phyloP scores from a whole-genome alignment of 2,329 filamentous ascomycete genomes.

The Simplicillium sp. region DNA sequence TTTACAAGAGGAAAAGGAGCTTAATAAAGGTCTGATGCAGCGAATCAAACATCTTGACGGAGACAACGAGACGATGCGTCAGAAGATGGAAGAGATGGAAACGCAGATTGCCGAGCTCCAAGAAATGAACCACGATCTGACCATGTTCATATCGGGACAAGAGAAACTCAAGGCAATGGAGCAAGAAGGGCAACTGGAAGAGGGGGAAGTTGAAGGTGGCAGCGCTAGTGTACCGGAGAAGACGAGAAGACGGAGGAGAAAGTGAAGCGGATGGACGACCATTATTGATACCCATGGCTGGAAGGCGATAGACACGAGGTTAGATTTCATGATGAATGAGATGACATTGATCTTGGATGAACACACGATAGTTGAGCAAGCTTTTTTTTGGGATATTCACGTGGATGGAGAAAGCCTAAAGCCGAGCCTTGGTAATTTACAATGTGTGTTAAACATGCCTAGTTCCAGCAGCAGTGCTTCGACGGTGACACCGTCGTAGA shows the following conservation, averaged over 20 bases:
- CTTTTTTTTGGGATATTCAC: no score
- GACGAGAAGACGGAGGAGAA: constrained; percentile 45
- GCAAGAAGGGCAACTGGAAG: constrained; percentile 45
- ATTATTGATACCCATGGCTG: not conserved
- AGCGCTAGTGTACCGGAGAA: constrained; percentile 57
- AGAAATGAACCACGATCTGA: constrained; percentile 80
- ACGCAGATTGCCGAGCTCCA: constrained; percentile 62
- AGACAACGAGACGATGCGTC: constrained; percentile 48
- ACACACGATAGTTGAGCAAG: no score
- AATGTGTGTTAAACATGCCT: no score
- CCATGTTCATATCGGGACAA: constrained; percentile 77
- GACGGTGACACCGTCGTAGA: no score
- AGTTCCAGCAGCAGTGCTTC: no score
- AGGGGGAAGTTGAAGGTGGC: constrained; percentile 67
- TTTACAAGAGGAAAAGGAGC: constrained; percentile 77
- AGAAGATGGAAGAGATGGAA: constrained; percentile 47
- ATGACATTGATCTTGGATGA: no score
- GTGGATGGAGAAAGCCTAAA: no score
- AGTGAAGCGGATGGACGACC: constrained; percentile 18
- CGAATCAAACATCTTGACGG: constrained; percentile 67
- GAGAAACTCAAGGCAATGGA: constrained; percentile 69
- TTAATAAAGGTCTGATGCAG: constrained; percentile 72
- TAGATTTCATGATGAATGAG: no score
- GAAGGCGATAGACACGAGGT: not conserved
- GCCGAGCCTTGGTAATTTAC: no score